Evolutionary conservation across 78 protist genomes (phyloP).

Genomic region (Dictyostelium brefeldianum): DNA sequence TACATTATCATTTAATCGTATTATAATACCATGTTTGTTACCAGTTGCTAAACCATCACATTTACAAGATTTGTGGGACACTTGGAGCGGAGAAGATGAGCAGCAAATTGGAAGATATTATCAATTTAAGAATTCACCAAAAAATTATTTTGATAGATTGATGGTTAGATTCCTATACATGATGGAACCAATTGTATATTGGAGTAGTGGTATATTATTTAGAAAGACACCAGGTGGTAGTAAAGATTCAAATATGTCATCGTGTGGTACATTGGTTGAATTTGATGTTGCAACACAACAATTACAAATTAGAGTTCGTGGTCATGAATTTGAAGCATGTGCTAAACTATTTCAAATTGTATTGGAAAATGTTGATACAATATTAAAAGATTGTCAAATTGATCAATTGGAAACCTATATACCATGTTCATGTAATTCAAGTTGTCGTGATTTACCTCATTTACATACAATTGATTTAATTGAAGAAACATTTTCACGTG

Average conservation of each 20-base stretch:
- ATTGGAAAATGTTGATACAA: constrained; percentile 68
- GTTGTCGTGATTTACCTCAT: constrained; percentile 38
- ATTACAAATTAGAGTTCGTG: constrained; percentile 60
- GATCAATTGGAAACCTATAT: not conserved
- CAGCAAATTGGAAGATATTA: constrained; percentile 69
- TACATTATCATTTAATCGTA: constrained; percentile 14
- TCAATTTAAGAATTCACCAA: constrained; percentile 55
- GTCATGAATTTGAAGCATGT: constrained; percentile 68
- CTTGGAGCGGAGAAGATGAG: constrained; percentile 71
- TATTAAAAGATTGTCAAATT: constrained; percentile 46
- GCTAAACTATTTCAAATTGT: constrained; percentile 60
- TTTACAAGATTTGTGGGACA: constrained; percentile 26
- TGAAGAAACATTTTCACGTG: constrained; percentile 39
- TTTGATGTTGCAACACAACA: constrained; percentile 23
- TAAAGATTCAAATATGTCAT: constrained; percentile 36
- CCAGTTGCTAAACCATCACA: constrained; percentile 67
- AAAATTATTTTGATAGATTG: constrained; percentile 38
- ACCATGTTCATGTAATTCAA: constrained; percentile 43
- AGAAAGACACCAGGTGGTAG: constrained; percentile 35
- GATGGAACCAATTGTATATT: constrained; percentile 61
- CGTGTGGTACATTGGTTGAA: constrained; percentile 75
- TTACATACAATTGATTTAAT: constrained; percentile 24
- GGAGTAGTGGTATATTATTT: constrained; percentile 58
- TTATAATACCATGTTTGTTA: constrained; percentile 58
- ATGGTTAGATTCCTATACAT: constrained; percentile 68